phyloP scores from a whole-genome alignment of 1,284 basidiomycete genomes.

The Cryptococcus wingfieldii region DNA sequence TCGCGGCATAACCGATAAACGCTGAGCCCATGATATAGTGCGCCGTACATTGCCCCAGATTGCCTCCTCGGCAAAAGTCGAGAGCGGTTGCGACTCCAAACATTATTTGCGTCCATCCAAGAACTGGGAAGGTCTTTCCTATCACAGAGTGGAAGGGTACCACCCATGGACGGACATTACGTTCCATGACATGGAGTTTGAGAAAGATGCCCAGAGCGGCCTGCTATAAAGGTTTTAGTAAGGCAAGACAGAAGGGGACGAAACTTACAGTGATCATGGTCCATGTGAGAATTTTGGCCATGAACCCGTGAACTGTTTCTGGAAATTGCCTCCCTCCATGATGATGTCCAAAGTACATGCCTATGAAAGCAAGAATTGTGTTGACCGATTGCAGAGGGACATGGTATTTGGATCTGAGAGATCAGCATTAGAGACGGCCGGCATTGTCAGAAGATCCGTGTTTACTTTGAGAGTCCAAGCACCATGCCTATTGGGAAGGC shows the following conservation, averaged over 20 bases:
- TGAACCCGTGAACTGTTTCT: slow-evolving; percentile 61
- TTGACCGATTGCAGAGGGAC: slow-evolving; percentile 74
- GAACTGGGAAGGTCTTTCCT: slow-evolving; percentile 77
- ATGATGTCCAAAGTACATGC: slow-evolving; percentile 72
- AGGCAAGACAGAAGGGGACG: neutral
- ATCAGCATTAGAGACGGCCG: neutral
- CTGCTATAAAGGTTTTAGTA: slow-evolving; percentile 51
- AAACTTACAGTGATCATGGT: slow-evolving; percentile 55
- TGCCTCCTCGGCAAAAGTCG: slow-evolving; percentile 62
- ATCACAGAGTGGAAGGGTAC: slow-evolving; percentile 72
- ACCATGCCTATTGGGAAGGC: slow-evolving; percentile 85
- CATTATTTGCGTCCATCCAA: slow-evolving; percentile 71
- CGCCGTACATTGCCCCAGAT: slow-evolving; percentile 74
- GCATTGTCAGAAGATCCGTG: neutral
- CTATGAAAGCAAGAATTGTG: slow-evolving; percentile 64
- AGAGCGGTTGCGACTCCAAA: slow-evolving; percentile 48
- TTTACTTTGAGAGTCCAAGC: slow-evolving; percentile 67
- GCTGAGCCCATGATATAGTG: slow-evolving; percentile 86
- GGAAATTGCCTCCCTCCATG: slow-evolving; percentile 72
- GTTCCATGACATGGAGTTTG: slow-evolving; percentile 85
- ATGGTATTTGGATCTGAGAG: slow-evolving; percentile 62
- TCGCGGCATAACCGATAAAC: slow-evolving; percentile 79
- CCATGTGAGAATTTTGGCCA: slow-evolving; percentile 65
- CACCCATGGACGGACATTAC: slow-evolving; percentile 66
- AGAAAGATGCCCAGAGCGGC: slow-evolving; percentile 77